These are phyloP conservation scores for Conticribra guillardii DNA, from an alignment of 108 stramenopile species.

Conservation along the genomic window DNA sequence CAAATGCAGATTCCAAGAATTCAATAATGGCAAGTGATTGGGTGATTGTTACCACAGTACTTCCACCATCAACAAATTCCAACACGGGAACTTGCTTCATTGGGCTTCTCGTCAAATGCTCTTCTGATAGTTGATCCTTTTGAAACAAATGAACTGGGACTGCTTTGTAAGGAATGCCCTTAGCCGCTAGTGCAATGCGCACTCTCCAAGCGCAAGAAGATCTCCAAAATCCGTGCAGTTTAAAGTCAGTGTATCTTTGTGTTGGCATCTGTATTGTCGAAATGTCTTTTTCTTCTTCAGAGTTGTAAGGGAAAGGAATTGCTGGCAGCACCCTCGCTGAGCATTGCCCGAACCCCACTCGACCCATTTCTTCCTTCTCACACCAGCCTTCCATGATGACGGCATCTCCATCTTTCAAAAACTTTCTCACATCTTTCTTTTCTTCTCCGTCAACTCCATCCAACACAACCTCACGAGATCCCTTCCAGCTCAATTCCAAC, in stretches of 20 bases:
- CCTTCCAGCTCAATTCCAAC: constrained; percentile 91
- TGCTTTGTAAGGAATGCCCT: constrained; percentile 63
- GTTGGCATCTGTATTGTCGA: constrained; percentile 1
- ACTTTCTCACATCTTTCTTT: constrained; percentile 56
- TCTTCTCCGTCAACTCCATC: constrained; percentile 44
- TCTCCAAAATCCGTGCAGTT: constrained; percentile 67
- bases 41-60: constrained; percentile 36
- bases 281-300: neutral
- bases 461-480: constrained; percentile 65
- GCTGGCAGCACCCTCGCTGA: constrained; percentile 71
- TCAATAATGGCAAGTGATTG: constrained; percentile 85
- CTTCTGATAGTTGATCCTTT: constrained; percentile 42
- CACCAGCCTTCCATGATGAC: constrained; percentile 85
- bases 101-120: constrained; percentile 52
- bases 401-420: constrained; percentile 88
- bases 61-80: constrained; percentile 55
- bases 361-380: constrained; percentile 52
- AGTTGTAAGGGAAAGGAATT: constrained; percentile 38
- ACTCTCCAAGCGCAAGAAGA: constrained; percentile 81
- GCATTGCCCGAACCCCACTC: constrained; percentile 66
- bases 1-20: constrained; percentile 73
- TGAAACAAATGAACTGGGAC: constrained; percentile 46
- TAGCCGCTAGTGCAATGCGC: constrained; percentile 72
- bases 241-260: constrained; percentile 59
- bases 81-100: constrained; percentile 65